Percentiles rank a stretch among this genome's conserved stretches.
phyloP scores from a whole-genome alignment of 75 land plant genomes.

The Chamaecyparis obtusa region DNA sequence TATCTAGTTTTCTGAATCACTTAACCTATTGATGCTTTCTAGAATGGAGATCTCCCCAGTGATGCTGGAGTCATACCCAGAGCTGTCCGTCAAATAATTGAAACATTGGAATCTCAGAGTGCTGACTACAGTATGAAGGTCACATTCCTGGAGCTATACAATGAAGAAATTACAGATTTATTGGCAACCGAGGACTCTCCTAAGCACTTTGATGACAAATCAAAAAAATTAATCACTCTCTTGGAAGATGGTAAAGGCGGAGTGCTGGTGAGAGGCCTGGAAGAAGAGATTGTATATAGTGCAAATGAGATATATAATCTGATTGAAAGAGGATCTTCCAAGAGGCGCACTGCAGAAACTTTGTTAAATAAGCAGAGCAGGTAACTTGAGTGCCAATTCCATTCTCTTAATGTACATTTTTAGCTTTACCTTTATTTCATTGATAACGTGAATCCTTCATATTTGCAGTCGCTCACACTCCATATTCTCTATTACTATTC shows the following conservation, averaged over 20 bases:
- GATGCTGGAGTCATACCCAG: slow-evolving; percentile 76
- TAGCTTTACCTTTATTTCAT: neutral
- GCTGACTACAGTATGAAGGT: slow-evolving; percentile 76
- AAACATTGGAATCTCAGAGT: slow-evolving; percentile 49
- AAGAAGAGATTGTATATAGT: slow-evolving; percentile 59
- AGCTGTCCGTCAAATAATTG: slow-evolving; percentile 62
- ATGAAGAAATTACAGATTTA: slow-evolving; percentile 72
- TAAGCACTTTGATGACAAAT: slow-evolving; percentile 41
- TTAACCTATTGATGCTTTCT: neutral
- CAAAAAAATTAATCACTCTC: slow-evolving; percentile 52
- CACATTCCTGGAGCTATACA: slow-evolving; percentile 65
- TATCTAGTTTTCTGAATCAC: neutral
- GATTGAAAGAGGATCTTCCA: slow-evolving; percentile 61
- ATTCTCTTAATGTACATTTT: neutral
- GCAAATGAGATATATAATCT: slow-evolving; percentile 61
- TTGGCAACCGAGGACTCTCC: slow-evolving; percentile 59
- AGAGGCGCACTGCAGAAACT: slow-evolving; percentile 69
- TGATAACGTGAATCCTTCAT: neutral
- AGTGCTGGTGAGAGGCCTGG: slow-evolving; percentile 65
- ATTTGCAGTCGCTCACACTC: slow-evolving; percentile 44
- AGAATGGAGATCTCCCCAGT: slow-evolving; percentile 58
- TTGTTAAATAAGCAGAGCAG: slow-evolving; percentile 63
- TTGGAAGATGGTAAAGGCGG: slow-evolving; percentile 85
- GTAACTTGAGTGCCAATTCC: slow-evolving; percentile 13
- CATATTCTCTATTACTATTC: slow-evolving; percentile 76